Conservation (phyloP, 1,139 yeast genomes). For the Hyphopichia burtonii region DNA sequence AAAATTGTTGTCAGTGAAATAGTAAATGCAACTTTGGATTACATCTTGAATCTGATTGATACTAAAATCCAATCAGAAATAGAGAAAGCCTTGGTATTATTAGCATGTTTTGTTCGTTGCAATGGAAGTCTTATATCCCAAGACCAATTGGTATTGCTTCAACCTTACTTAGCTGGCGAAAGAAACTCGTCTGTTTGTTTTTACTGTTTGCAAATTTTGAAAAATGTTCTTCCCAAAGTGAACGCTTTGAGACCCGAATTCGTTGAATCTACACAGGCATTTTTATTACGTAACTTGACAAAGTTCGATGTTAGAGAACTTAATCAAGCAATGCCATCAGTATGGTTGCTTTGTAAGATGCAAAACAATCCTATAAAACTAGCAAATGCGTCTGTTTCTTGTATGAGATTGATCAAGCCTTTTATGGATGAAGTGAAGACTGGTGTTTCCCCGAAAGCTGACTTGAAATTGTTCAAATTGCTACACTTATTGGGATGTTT, state of each 20-base stretch:
- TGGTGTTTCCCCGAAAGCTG: constrained; percentile 22
- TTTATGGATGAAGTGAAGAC: constrained; percentile 27
- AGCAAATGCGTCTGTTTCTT: constrained; percentile 61
- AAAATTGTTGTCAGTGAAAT: constrained; percentile 16
- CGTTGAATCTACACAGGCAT: constrained; percentile 47
- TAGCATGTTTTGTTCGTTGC: constrained; percentile 54
- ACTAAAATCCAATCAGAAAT: constrained; percentile 16
- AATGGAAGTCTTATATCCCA: constrained; percentile 55
- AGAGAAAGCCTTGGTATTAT: constrained; percentile 41
- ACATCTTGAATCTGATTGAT: constrained; percentile 21
- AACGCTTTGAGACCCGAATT: constrained; percentile 51
- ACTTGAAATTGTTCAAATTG: constrained; percentile 53
- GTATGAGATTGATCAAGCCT: constrained; percentile 49
- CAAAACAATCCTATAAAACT: constrained; percentile 48
- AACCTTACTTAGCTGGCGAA: constrained; percentile 57
- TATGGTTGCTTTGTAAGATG: constrained; percentile 53
- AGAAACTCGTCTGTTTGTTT: constrained; percentile 33
- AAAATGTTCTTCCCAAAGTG: constrained; percentile 43
- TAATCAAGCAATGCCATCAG: constrained; percentile 67
- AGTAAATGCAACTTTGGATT: constrained; percentile 26
- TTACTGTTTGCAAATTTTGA: constrained; percentile 54
- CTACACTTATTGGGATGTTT: constrained; percentile 65
- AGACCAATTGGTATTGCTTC: constrained; percentile 61
- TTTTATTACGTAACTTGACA: constrained; percentile 54
- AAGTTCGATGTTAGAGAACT: constrained; percentile 58